Evolutionary conservation across 192 early-diverging fungal species (phyloP).

Genomic region (Dimargaris cristalligena): DNA sequence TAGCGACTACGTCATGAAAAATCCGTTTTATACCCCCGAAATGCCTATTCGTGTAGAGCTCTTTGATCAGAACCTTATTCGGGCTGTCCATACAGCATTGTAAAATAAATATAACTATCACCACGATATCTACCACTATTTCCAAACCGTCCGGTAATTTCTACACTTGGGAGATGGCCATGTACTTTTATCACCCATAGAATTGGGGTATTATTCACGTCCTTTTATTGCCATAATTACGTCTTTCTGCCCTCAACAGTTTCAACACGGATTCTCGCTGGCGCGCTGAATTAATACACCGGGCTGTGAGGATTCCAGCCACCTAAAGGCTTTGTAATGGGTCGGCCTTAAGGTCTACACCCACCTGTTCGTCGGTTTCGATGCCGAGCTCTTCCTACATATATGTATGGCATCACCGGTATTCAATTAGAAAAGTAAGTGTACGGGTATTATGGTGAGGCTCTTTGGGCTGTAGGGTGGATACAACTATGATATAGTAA

Average conservation of each 20-base stretch:
- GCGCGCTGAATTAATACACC: too few relatives aligned
- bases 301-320: too few relatives aligned
- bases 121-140: too few relatives aligned
- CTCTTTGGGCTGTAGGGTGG: neutral
- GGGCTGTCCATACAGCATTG: too few relatives aligned
- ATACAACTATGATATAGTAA: neutral
- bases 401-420: neutral
- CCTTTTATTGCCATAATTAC: too few relatives aligned
- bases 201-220: too few relatives aligned
- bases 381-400: slow-evolving; percentile 25
- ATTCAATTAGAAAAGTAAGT: neutral
- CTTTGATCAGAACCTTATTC: slow-evolving; percentile 81
- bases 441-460: neutral
- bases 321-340: slow-evolving; percentile 14
- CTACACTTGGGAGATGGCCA: too few relatives aligned
- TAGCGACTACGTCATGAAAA: slow-evolving; percentile 96
- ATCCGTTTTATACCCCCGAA: slow-evolving; percentile 94
- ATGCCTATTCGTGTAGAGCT: slow-evolving; percentile 96
- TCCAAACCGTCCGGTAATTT: too few relatives aligned
- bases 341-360: slow-evolving; percentile 20
- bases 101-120: too few relatives aligned
- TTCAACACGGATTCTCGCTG: too few relatives aligned
- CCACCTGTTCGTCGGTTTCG: slow-evolving; percentile 27
- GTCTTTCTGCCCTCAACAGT: too few relatives aligned
- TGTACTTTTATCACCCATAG: too few relatives aligned